Evolutionary conservation across 345 rosid species (phyloP).

Genomic region (Populus pruinosa): DNA sequence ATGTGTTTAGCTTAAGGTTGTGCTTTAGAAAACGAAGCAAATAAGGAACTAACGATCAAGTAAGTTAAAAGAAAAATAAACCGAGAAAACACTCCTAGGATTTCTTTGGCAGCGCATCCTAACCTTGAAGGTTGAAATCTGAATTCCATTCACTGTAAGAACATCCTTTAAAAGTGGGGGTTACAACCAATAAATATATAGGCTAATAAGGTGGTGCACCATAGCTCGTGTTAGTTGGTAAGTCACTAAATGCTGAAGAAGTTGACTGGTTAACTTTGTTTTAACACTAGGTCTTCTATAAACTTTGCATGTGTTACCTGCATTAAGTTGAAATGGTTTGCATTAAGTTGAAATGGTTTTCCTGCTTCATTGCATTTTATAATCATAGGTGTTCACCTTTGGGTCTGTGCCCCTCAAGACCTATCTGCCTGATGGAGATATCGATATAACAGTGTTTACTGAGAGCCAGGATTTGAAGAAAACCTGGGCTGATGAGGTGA

Average conservation of each 20-base stretch:
- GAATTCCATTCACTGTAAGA: too few species aligned
- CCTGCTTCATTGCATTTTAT: background rate
- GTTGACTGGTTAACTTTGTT: background rate
- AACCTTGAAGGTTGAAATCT: too few species aligned
- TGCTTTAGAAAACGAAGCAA: background rate
- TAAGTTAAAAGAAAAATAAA: background rate
- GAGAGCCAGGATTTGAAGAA: conserved; percentile 53
- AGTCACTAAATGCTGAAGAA: too few species aligned
- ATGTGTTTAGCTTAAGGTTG: background rate
- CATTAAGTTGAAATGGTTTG: too few species aligned
- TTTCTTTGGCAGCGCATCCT: too few species aligned
- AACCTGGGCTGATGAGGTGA: conserved; percentile 81
- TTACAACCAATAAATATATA: too few species aligned
- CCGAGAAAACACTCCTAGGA: too few species aligned
- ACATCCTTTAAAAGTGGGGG: too few species aligned
- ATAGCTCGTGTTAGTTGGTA: background rate
- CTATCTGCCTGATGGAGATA: conserved; percentile 93
- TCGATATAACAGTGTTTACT: conserved; percentile 73
- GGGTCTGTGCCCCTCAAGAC: conserved; percentile 96
- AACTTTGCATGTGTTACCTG: too few species aligned
- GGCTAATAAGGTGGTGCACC: too few species aligned
- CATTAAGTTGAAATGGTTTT: background rate
- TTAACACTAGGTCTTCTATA: background rate
- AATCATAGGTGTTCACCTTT: conserved; percentile 65
- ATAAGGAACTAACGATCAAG: background rate